Evolutionary conservation across 495 filamentous ascomycete genomes (phyloP).

Genomic region (Cladorrhinum samala): DNA sequence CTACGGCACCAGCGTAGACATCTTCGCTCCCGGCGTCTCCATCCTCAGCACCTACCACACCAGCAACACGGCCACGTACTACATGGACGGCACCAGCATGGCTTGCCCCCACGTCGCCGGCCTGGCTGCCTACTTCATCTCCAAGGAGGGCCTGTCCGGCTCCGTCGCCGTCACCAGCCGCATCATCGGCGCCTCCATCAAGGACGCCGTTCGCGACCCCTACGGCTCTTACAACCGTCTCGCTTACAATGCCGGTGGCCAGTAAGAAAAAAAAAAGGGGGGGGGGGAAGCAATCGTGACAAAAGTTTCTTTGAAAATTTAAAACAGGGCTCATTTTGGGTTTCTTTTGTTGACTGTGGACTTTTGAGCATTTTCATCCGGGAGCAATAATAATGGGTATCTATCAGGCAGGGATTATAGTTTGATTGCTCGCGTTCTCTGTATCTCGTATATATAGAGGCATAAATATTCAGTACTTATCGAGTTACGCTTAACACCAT

Average conservation of each 20-base stretch:
- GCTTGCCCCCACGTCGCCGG: constrained; percentile 47
- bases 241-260: constrained; percentile 12
- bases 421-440: too few species aligned
- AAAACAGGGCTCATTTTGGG: too few species aligned
- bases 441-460: too few species aligned
- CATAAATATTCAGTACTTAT: too few species aligned
- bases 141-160: constrained; percentile 9
- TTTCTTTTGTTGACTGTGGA: too few species aligned
- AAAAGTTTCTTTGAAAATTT: too few species aligned
- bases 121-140: constrained; percentile 43
- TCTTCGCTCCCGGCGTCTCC: constrained; percentile 52
- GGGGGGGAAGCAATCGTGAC: too few species aligned
- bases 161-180: constrained; percentile 8
- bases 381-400: too few species aligned
- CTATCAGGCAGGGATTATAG: too few species aligned
- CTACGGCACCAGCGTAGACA: constrained; percentile 52
- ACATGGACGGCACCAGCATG: constrained; percentile 46
- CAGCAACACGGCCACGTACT: constrained; percentile 29
- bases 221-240: constrained; percentile 5
- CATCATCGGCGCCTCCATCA: not conserved
- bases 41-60: constrained; percentile 28
- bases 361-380: too few species aligned
- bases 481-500: too few species aligned
- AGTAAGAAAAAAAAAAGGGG: too few species aligned
- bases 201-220: not conserved